Conservation (phyloP, 2,329 filamentous ascomycete genomes). For the Ophiostoma pallidulum region DNA sequence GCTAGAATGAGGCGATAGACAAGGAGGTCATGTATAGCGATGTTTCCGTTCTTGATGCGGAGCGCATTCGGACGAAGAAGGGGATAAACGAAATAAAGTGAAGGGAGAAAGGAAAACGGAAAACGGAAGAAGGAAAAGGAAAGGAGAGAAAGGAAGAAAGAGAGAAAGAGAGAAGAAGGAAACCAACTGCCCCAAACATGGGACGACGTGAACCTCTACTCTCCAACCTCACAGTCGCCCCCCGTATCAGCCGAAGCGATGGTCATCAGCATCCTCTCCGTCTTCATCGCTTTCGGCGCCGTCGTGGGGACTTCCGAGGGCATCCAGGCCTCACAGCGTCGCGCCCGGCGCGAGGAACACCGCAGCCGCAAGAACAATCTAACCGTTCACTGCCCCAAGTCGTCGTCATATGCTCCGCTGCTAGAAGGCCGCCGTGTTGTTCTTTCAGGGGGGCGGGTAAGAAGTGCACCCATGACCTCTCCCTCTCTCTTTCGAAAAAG, state of each 20-base stretch:
- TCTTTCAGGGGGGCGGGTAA: conserved; percentile 34
- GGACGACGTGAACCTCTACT: no score
- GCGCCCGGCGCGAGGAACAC: conserved; percentile 36
- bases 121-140: neutral
- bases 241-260: neutral
- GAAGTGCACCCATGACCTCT: conserved; percentile 15
- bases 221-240: no score
- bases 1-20: neutral
- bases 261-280: conserved; percentile 21
- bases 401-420: conserved; percentile 32
- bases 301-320: conserved; percentile 38
- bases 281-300: conserved; percentile 32
- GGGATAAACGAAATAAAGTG: no score
- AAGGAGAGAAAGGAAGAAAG: neutral
- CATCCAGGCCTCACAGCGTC: conserved; percentile 37
- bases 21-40: no score
- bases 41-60: no score
- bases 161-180: neutral
- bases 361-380: conserved; percentile 39
- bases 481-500: no score
- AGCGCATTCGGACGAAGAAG: no score
- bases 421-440: conserved; percentile 37
- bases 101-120: no score
- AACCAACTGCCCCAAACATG: no score
- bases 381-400: conserved; percentile 36